Evolutionary conservation across 1,284 basidiomycete species (phyloP).

Genomic region (Testicularia cyperi): DNA sequence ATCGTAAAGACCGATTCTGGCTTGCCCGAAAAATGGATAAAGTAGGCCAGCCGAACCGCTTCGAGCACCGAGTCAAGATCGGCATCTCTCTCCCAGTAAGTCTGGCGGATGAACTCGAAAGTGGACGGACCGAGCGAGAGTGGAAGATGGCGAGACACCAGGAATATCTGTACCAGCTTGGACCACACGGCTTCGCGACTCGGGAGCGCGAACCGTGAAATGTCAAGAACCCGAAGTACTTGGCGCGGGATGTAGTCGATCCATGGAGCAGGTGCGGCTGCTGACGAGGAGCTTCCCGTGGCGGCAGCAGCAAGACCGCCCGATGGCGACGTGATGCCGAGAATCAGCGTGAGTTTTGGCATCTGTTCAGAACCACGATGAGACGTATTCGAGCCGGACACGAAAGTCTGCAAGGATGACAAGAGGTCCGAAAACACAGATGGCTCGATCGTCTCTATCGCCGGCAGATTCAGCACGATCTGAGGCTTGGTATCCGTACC

Average conservation of each 20-base stretch:
- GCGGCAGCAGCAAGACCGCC: conserved; percentile 17
- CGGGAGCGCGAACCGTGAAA: conserved; percentile 31
- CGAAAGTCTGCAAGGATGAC: conserved; percentile 28
- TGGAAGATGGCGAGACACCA: conserved; percentile 15
- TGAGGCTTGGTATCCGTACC: not conserved
- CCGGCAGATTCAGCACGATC: conserved; percentile 25
- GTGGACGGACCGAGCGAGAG: conserved; percentile 39
- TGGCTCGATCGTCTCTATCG: conserved; percentile 32
- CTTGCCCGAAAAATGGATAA: conserved; percentile 41
- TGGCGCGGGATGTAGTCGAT: conserved; percentile 34
- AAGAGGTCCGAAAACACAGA: conserved; percentile 33
- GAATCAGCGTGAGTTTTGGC: conserved; percentile 24
- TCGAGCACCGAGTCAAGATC: conserved; percentile 39
- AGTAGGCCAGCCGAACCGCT: conserved; percentile 31
- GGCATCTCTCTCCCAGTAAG: conserved; percentile 45
- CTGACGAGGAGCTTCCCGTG: conserved; percentile 7
- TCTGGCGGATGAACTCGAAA: conserved; percentile 39
- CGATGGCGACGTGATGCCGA: conserved; percentile 37
- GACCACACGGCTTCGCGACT: conserved; percentile 45
- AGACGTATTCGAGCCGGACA: conserved; percentile 8
- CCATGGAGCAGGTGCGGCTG: conserved; percentile 32
- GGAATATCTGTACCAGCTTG: conserved; percentile 29
- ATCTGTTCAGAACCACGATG: not conserved
- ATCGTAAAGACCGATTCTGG: conserved; percentile 37
- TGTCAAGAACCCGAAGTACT: conserved; percentile 32